Conservation (phyloP, 106 monocot species). For the Iris macrosiphon region DNA sequence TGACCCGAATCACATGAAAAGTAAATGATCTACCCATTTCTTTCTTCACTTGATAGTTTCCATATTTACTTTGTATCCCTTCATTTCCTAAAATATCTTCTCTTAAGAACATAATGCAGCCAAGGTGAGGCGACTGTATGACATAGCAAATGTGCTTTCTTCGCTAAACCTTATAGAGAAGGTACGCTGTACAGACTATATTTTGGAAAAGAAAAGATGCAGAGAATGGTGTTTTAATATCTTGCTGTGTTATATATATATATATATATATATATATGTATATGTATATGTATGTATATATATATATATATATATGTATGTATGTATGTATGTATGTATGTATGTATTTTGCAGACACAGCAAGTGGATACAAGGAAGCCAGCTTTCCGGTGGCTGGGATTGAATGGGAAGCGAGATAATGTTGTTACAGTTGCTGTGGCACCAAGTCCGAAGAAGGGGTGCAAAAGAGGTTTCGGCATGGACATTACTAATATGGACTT, state of each 20-base stretch:
- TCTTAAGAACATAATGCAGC: slow-evolving; percentile 48
- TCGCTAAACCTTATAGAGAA: slow-evolving; percentile 91
- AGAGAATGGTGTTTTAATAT: no score
- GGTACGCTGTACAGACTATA: slow-evolving; percentile 22
- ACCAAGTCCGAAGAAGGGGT: slow-evolving; percentile 14
- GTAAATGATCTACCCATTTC: slow-evolving; percentile 43
- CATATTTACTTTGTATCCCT: not conserved
- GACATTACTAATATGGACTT: slow-evolving; percentile 72
- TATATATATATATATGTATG: no score
- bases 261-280: no score
- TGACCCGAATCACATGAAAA: slow-evolving; percentile 61
- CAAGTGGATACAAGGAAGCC: slow-evolving; percentile 73
- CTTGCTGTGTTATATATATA: no score
- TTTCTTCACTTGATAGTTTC: slow-evolving; percentile 1
- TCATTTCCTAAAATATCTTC: not conserved
- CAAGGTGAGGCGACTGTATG: slow-evolving; percentile 86
- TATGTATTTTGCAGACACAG: slow-evolving; percentile 52
- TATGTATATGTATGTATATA: no score
- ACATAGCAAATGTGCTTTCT: slow-evolving; percentile 90
- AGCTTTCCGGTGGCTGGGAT: slow-evolving; percentile 86
- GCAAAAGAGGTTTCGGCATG: slow-evolving; percentile 74
- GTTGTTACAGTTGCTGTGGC: slow-evolving; percentile 30
- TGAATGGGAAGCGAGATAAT: slow-evolving; percentile 21
- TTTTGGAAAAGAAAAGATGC: not conserved
- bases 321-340: no score